Conservation (phyloP, 176 grass and related monocot genomes). For the Avena eriantha region DNA sequence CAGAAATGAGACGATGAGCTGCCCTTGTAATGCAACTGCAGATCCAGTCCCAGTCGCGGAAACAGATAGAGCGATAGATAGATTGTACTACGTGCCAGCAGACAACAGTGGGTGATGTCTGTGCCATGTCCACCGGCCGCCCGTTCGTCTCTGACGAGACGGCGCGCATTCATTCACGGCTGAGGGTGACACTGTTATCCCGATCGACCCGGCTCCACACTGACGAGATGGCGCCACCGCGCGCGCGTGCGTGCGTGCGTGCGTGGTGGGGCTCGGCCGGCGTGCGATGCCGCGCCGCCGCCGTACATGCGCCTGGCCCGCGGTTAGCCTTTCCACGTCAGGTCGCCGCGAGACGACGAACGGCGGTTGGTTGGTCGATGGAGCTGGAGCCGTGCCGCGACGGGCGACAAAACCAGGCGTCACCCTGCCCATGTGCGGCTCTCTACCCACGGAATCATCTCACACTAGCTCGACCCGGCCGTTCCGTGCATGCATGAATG, state of each 20-base stretch:
- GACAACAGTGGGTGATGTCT: neutral
- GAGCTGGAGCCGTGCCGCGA: neutral
- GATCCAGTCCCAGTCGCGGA: no score
- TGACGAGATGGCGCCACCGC: neutral
- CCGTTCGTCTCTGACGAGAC: neutral
- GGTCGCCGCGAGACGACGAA: neutral
- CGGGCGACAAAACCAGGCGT: constrained; percentile 14
- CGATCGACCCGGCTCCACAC: neutral
- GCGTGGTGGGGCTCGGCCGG: no score
- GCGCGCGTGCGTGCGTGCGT: neutral
- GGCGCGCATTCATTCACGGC: neutral
- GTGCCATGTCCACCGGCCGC: neutral
- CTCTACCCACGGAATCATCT: neutral
- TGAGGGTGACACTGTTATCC: neutral
- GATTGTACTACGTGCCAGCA: no score
- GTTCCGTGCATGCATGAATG: neutral
- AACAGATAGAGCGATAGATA: no score
- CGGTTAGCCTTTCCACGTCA: neutral
- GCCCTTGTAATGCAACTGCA: no score
- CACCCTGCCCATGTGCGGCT: constrained; percentile 35
- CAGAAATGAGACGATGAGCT: no score
- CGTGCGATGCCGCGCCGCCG: neutral
- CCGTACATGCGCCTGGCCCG: neutral
- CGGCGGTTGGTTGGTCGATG: neutral
- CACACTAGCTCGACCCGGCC: neutral